phyloP scores from a whole-genome alignment of 2,329 filamentous ascomycete genomes.

The Colletotrichum falcatum region DNA sequence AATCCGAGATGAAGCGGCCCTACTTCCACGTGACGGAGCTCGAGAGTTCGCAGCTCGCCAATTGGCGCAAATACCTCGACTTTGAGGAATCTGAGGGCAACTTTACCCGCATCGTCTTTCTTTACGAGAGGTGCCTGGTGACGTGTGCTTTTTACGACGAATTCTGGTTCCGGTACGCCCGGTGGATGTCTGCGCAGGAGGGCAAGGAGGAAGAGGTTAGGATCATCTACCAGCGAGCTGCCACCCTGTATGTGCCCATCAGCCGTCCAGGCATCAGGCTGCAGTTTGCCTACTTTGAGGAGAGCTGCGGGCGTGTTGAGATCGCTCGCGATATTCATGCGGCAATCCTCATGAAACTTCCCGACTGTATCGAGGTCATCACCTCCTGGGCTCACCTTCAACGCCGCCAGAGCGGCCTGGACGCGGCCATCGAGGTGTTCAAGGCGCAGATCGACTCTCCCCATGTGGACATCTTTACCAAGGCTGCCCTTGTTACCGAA shows the following conservation, averaged over 20 bases:
- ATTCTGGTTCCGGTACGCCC: conserved; percentile 96
- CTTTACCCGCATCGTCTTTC: conserved; percentile 78
- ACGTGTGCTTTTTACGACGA: conserved; percentile 96
- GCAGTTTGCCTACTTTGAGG: conserved; percentile 95
- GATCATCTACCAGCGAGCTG: conserved; percentile 90
- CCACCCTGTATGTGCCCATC: conserved; percentile 87
- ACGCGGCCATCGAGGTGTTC: conserved; percentile 86
- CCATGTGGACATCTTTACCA: conserved; percentile 80
- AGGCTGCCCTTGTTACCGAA: conserved; percentile 87
- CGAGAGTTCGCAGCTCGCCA: conserved; percentile 83
- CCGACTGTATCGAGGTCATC: conserved; percentile 88
- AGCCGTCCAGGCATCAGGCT: conserved; percentile 85
- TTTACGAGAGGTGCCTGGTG: conserved; percentile 95
- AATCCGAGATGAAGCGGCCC: conserved; percentile 92
- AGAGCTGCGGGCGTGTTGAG: conserved; percentile 80
- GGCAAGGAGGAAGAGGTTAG: conserved; percentile 90
- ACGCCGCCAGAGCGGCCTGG: conserved; percentile 84
- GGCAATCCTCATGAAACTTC: conserved; percentile 80
- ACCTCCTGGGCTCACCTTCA: conserved; percentile 88
- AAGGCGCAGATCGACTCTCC: conserved; percentile 83
- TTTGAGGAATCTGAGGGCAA: conserved; percentile 92
- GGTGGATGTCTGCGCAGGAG: conserved; percentile 89
- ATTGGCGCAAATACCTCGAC: conserved; percentile 97
- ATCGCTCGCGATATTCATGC: conserved; percentile 88
- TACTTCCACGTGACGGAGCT: conserved; percentile 98